Evolutionary conservation across 768 basidiomycete genomes (phyloP), one percentile per base, ranked within the genome.

Genomic region (Auriscalpium orientale): DNA sequence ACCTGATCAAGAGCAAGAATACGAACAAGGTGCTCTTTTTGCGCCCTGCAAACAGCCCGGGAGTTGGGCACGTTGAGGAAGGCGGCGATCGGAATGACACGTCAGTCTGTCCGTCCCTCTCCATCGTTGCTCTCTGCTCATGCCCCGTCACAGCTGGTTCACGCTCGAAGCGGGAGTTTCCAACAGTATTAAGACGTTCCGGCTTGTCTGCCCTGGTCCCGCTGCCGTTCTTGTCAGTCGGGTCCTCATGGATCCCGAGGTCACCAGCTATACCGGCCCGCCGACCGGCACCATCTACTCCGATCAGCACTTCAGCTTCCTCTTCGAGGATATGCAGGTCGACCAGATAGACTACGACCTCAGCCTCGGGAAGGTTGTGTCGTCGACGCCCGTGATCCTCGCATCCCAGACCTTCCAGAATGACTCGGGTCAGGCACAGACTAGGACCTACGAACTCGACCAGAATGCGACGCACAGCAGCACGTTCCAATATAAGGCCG

Each of bases 301-400:
- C 36, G 54, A 55, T 46, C 54, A 55, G 36, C 21, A 49, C 54
- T 55, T 49, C 47, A 40, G 37, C 12, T 55, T 55, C 47, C 15
- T 49, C 54, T 55, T 21, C 18, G 46, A 49, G 46, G 54, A 49
- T 33, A 49, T 55, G 47, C 11, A 33, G 22, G 54, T 55, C 35
- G 47, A 55, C 33, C 4, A n/a, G 7, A 44, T 55, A 44, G 54
- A 55, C 8, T 55, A 50, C 36, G 48, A 55, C 47, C 28, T 55
- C 37, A 34, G 49, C 21, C 44, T 28, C 8, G 54, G 54, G 1
- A 16, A 11, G 37, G 46, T 55, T 34, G 34, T 55, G 9, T 49
- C 47, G 12, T 55, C 54, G n/a, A 38, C 54, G n/a, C n/a, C 40
- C 40, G 4, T 13, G 40, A 8, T 43, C n/a, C 2, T 43, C n/a